Evolutionary conservation across 345 rosid genomes (phyloP).

Genomic region (Reutealis trisperma): DNA sequence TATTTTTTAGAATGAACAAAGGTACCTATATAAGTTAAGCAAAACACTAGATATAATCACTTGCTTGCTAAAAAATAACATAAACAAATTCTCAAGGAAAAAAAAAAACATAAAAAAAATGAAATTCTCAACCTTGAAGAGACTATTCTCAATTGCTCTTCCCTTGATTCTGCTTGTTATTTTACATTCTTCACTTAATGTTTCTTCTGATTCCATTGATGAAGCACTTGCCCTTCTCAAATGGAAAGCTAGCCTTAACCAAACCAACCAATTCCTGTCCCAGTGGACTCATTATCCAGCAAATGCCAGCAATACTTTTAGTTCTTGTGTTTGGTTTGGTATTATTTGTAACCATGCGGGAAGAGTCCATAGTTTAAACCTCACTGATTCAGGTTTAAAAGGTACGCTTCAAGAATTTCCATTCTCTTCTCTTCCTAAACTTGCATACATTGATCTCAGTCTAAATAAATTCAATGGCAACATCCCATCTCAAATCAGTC

Average conservation of each 20-base stretch:
- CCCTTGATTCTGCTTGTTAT: not conserved
- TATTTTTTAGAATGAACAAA: too few relatives aligned
- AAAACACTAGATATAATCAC: too few relatives aligned
- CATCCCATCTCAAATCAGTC: slow-evolving; percentile 25
- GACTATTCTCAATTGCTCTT: not conserved
- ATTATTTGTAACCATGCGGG: not conserved
- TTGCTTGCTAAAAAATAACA: too few relatives aligned
- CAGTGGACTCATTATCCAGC: slow-evolving; percentile 13
- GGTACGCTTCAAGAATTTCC: slow-evolving; percentile 26
- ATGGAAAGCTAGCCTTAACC: slow-evolving; percentile 34
- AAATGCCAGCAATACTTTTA: not conserved
- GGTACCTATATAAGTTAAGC: too few relatives aligned
- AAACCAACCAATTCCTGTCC: slow-evolving; percentile 10
- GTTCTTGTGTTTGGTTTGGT: not conserved
- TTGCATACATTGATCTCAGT: slow-evolving; percentile 18
- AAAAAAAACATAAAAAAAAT: not conserved
- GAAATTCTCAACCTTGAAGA: not conserved
- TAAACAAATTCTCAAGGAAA: too few relatives aligned
- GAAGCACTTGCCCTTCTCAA: slow-evolving; percentile 31
- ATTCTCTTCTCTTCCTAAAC: slow-evolving; percentile 23
- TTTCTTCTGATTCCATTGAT: not conserved
- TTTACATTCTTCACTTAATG: not conserved
- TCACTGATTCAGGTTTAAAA: not conserved
- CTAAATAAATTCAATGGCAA: slow-evolving; percentile 14
- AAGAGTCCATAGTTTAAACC: slow-evolving; percentile 1